Conservation (phyloP, 352 stramenopile species). For the Phytophthora boehmeriae region DNA sequence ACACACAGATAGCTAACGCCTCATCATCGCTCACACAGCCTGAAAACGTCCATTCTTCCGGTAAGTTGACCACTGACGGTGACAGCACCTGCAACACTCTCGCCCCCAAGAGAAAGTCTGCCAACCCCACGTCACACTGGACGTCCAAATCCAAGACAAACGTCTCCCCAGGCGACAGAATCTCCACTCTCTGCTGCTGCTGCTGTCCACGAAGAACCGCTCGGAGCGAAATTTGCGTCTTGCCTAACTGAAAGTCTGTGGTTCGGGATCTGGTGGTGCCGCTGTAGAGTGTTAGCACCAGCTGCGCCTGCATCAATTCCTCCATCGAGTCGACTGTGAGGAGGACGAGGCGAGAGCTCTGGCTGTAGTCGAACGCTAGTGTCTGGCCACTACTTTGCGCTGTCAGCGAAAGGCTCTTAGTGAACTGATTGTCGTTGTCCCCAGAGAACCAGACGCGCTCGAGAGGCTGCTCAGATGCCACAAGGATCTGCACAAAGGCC, state of each 20-base stretch:
- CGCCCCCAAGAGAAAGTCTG: slow-evolving; percentile 49
- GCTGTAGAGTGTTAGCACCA: slow-evolving; percentile 50
- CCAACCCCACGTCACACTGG: slow-evolving; percentile 54
- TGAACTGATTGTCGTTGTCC: slow-evolving; percentile 60
- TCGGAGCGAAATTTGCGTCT: slow-evolving; percentile 43
- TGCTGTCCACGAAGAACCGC: slow-evolving; percentile 30
- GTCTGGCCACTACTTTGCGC: neutral
- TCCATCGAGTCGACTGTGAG: slow-evolving; percentile 42
- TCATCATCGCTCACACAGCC: slow-evolving; percentile 53
- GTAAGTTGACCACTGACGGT: slow-evolving; percentile 42
- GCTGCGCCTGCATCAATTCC: slow-evolving; percentile 41
- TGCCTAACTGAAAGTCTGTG: slow-evolving; percentile 44
- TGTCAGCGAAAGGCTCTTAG: slow-evolving; percentile 38
- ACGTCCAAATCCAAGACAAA: slow-evolving; percentile 45
- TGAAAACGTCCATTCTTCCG: slow-evolving; percentile 51
- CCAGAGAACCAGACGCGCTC: slow-evolving; percentile 57
- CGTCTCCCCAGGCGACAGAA: slow-evolving; percentile 20
- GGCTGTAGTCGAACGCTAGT: slow-evolving; percentile 44
- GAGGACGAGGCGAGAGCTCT: slow-evolving; percentile 48
- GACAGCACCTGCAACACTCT: slow-evolving; percentile 49
- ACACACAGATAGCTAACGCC: slow-evolving; percentile 39
- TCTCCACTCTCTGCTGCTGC: slow-evolving; percentile 22
- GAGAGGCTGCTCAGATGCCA: slow-evolving; percentile 27
- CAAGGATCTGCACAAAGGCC: slow-evolving; percentile 46
- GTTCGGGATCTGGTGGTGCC: slow-evolving; percentile 32